Evolutionary conservation across 2,329 filamentous ascomycete genomes (phyloP).

Genomic region (Cercospora zeina): DNA sequence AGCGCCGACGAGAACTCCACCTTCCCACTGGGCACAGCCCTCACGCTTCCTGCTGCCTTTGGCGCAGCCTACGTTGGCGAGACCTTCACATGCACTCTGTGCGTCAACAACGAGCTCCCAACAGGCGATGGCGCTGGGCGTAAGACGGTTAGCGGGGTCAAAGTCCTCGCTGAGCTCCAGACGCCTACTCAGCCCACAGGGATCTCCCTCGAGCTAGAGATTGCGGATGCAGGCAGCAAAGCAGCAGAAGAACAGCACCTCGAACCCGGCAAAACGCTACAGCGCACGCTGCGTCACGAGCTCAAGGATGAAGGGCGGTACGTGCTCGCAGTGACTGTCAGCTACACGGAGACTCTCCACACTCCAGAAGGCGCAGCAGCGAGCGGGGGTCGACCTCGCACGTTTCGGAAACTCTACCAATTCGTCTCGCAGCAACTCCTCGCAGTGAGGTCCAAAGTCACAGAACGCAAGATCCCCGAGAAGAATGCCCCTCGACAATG

Average conservation of each 20-base stretch:
- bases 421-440: slow-evolving; percentile 90
- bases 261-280: slow-evolving; percentile 66
- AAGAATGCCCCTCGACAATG: slow-evolving; percentile 54
- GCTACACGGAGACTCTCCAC: slow-evolving; percentile 76
- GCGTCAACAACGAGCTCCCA: slow-evolving; percentile 82
- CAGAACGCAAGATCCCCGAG: slow-evolving; percentile 51
- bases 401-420: slow-evolving; percentile 93
- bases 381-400: slow-evolving; percentile 66
- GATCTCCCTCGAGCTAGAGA: slow-evolving; percentile 59
- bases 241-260: slow-evolving; percentile 50
- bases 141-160: slow-evolving; percentile 68
- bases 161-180: slow-evolving; percentile 91
- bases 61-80: slow-evolving; percentile 95
- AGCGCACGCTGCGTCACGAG: slow-evolving; percentile 80
- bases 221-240: slow-evolving; percentile 45
- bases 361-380: slow-evolving; percentile 47
- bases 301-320: slow-evolving; percentile 93
- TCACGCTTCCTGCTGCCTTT: slow-evolving; percentile 87
- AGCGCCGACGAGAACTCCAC: slow-evolving; percentile 49
- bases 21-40: slow-evolving; percentile 60
- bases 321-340: slow-evolving; percentile 88
- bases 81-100: slow-evolving; percentile 89
- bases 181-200: slow-evolving; percentile 69
- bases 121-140: slow-evolving; percentile 42
- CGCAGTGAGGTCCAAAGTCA: slow-evolving; percentile 86